Evolutionary conservation across 192 early-diverging fungal genomes (phyloP).

Genomic region (Coemansia sp.): DNA sequence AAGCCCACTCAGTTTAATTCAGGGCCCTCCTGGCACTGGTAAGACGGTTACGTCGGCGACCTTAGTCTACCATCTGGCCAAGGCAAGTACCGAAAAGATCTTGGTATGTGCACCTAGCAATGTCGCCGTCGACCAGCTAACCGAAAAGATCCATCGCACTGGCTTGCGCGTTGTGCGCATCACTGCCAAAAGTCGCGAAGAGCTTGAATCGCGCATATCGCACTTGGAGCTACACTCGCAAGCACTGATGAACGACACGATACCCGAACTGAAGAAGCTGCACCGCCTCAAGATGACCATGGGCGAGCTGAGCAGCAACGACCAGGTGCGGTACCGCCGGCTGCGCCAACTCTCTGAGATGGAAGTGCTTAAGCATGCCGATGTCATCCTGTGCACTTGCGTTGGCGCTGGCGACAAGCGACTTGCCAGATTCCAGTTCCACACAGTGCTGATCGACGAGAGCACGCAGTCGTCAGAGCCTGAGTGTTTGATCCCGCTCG

Average conservation of each 20-base stretch:
- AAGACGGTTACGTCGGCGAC: constrained; percentile 99
- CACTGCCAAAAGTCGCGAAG: constrained; percentile 91
- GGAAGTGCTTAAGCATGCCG: constrained; percentile 89
- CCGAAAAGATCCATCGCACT: constrained; percentile 94
- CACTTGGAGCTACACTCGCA: constrained; percentile 97
- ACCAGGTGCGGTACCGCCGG: constrained; percentile 83
- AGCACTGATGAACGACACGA: constrained; percentile 92
- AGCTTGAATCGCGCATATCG: constrained; percentile 90
- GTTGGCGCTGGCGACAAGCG: constrained; percentile 97
- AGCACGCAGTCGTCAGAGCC: constrained; percentile 97
- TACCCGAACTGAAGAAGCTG: constrained; percentile 91
- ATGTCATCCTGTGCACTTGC: constrained; percentile 98
- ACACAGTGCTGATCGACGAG: constrained; percentile 96
- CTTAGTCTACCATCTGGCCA: constrained; percentile 95
- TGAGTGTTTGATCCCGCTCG: constrained; percentile 97
- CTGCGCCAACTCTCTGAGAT: constrained; percentile 86
- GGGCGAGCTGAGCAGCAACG: constrained; percentile 87
- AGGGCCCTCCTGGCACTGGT: constrained; percentile 96
- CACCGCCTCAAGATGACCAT: constrained; percentile 84
- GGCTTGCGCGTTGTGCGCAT: constrained; percentile 95
- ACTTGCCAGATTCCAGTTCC: constrained; percentile 83
- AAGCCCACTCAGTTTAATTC: constrained; percentile 92
- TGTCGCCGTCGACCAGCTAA: constrained; percentile 98
- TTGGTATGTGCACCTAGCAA: constrained; percentile 98
- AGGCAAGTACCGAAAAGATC: constrained; percentile 88